Evolutionary conservation across 768 basidiomycete genomes (phyloP), one percentile per base, ranked within the genome.

Genomic region (Lyophyllum shimeji): DNA sequence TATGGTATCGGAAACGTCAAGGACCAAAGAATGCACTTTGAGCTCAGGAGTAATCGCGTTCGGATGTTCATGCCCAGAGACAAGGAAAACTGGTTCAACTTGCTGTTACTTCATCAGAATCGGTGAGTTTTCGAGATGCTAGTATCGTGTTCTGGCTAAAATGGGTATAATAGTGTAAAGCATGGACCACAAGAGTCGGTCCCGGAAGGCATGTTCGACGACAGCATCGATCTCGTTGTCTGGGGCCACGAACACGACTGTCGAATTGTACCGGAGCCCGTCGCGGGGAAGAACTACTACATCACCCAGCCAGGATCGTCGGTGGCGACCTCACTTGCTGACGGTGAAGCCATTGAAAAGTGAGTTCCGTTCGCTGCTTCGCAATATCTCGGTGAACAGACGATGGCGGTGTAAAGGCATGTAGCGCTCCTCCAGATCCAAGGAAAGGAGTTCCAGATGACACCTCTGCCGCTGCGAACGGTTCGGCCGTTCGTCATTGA

Each of bases 181-280:
- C 97, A 95, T 67, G 95, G 93, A 1, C 93, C 94, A 17, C 93
- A 98, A 68, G 90, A 94, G 62, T 93, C 82, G 12, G 95, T 98
- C 0, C 95, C 96, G 7, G 97, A 98, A 65, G 90, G 90, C 57
- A 90, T 98, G 85, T 99, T 99, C 62, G 96, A 98, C 66, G 93
- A 99, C 66, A 89, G 86, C 63, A 80, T 98, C 33, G 86, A 98
- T 63, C 80, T 99, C 15, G 92, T 99, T 7, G 79, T 99, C 1
- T 99, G 97, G 97, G 97, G 97, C 7, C 97, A 99, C 69, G 97
- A 99, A 70, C 97, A 99, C 67, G 97, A 98, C 70, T 98, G 96
- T 65, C 84, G 95, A 27, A 90, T 96, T 52, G 76, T 85, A 1
- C 96, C 97, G 0, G 93, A 97, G 65, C 81, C 85, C 5, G 96